Conservation (phyloP, 805 yeast genomes). For the Ascoidea asiatica region DNA sequence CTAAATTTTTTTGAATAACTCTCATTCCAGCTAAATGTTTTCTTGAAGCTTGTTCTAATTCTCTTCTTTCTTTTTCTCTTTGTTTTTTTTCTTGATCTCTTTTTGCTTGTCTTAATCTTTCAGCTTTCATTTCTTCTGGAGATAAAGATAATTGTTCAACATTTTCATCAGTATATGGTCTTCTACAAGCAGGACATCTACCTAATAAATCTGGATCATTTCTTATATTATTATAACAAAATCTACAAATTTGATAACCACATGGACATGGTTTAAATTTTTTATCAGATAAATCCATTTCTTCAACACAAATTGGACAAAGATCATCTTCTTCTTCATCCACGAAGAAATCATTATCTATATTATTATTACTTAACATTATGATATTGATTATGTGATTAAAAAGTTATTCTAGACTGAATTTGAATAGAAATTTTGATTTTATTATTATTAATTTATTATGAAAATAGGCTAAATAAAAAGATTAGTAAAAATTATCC, state of each 20-base stretch:
- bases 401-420: not conserved
- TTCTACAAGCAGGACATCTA: slow-evolving; percentile 94
- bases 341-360: not conserved
- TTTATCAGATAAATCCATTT: slow-evolving; percentile 91
- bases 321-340: slow-evolving; percentile 21
- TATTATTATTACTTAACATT: too few relatives aligned
- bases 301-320: slow-evolving; percentile 94
- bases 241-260: slow-evolving; percentile 97
- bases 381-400: not conserved
- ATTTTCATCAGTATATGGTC: slow-evolving; percentile 83
- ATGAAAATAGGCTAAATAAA: too few relatives aligned
- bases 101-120: slow-evolving; percentile 68
- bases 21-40: slow-evolving; percentile 93
- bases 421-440: too few relatives aligned
- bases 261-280: slow-evolving; percentile 99
- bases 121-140: slow-evolving; percentile 72
- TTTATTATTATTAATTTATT: too few relatives aligned
- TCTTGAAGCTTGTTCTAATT: slow-evolving; percentile 67
- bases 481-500: too few relatives aligned
- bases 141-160: slow-evolving; percentile 78
- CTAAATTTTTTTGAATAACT: slow-evolving; percentile 95
- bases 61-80: slow-evolving; percentile 83
- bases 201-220: slow-evolving; percentile 94
- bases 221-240: slow-evolving; percentile 92
- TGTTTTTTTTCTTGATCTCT: slow-evolving; percentile 74